phyloP scores from a whole-genome alignment of 306 rosid genomes.

The Trifolium dubium region DNA sequence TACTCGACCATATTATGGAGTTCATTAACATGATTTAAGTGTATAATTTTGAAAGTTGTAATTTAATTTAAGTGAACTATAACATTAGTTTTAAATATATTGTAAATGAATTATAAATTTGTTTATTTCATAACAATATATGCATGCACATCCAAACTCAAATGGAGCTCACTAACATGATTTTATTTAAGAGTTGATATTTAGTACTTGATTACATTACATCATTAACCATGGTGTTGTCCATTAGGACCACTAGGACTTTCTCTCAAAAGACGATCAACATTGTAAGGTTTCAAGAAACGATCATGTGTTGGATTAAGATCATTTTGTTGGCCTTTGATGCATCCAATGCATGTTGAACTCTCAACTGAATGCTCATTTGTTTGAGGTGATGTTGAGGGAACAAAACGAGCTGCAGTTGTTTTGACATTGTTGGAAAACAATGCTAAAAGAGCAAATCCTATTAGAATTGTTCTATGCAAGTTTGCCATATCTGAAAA shows the following conservation, averaged over 20 bases:
- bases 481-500: not conserved
- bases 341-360: not conserved
- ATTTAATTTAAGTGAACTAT: too few relatives aligned
- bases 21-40: too few relatives aligned
- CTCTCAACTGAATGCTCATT: not conserved
- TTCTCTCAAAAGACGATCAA: not conserved
- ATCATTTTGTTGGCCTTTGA: not conserved
- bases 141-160: too few relatives aligned
- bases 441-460: conserved; percentile 30
- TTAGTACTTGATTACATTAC: not conserved
- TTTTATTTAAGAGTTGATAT: too few relatives aligned
- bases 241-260: not conserved
- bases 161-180: not conserved
- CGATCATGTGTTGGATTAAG: not conserved
- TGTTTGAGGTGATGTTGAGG: not conserved
- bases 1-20: too few relatives aligned
- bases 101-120: too few relatives aligned
- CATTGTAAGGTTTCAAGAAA: not conserved
- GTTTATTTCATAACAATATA: too few relatives aligned
- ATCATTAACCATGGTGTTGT: not conserved
- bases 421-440: not conserved
- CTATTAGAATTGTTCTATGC: not conserved
- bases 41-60: too few relatives aligned
- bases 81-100: too few relatives aligned
- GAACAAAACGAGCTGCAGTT: not conserved